Base-by-base conservation (phyloP, 352 stramenopile genomes). In the Pythium dissotocum region DNA sequence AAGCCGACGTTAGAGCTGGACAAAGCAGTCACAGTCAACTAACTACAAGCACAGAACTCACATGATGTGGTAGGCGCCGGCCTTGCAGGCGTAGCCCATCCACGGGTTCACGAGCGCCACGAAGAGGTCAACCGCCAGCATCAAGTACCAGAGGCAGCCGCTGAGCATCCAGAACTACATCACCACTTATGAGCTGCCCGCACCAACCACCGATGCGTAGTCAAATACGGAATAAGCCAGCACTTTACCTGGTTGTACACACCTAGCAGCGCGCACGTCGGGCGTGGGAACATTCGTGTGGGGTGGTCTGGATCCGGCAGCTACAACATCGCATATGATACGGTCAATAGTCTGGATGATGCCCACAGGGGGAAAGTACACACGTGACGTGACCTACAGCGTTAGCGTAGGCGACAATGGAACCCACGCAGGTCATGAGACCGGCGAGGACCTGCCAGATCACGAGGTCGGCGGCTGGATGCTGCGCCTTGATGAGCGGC, bases 11-110 rank as follows among this genome's bases (percentile, higher is more conserved):
- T 55, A 36, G 36, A 48, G 46, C 60, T 28, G 66, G 26, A 14
- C 21, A 1, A 7, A 62, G 40, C 40, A 10, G 16, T 2, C 36
- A 48, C 18, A 6, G 52, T 7, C 21, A 21, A 35, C 28, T 24
- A 21, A 33, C 13, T 46, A 18, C 65, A 6, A 44, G 10, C 26
- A 48, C 1, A 42, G 6, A 0, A 65, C 80, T 61, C 77, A 93
- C 87, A 94, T 90, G 33, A 69, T 85, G 51, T 95, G 87, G 65
- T 95, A 94, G 28, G 83, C 74, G 84, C 87, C 91, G 14, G 85
- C 79, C 64, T 95, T 95, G 80, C 87, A 93, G 13, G 83, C 78
- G 71, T 95, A 95, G 56, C 87, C 85, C 84, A 94, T 94, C 87
- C 87, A 94, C 7, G 87, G 87, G 67, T 95, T 94, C 49, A 95